These are phyloP conservation scores for Malassezia caprae DNA, from an alignment of 1,284 basidiomycete genomes.

Conservation along the genomic window DNA sequence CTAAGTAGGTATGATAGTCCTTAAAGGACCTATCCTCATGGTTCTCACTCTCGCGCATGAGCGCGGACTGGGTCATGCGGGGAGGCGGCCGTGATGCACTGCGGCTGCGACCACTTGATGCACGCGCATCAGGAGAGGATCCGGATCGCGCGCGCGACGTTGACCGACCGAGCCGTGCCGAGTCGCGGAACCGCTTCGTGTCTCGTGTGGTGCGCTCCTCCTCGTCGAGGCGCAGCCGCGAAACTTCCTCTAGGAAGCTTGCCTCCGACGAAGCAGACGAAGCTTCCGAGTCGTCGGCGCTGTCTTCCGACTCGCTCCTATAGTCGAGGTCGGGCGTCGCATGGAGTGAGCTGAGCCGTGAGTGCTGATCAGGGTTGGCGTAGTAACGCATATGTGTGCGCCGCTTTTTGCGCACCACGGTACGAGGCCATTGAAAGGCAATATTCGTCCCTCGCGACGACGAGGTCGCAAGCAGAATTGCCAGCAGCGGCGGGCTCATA, in stretches of 20 bases:
- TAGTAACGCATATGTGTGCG: conserved; percentile 39
- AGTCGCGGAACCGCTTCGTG: background rate
- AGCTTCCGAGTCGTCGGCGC: background rate
- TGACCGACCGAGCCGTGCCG: background rate
- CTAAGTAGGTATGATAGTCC: conserved; percentile 57
- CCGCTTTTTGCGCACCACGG: conserved; percentile 22
- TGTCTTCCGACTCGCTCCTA: conserved; percentile 7
- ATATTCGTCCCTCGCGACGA: conserved; percentile 37
- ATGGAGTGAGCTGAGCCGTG: conserved; percentile 1
- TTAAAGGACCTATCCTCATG: conserved; percentile 2
- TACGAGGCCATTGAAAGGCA: conserved; percentile 39
- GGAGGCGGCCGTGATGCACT: background rate
- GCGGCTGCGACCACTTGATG: background rate
- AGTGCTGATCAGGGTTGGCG: conserved; percentile 12
- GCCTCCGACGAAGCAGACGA: conserved; percentile 5
- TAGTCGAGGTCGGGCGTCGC: conserved; percentile 24
- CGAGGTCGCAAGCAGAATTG: conserved; percentile 38
- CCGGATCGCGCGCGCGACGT: background rate
- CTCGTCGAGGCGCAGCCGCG: conserved; percentile 20
- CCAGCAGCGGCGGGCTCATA: conserved; percentile 25
- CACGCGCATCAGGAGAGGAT: background rate
- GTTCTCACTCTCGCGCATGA: conserved; percentile 15
- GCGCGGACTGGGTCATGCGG: conserved; percentile 1
- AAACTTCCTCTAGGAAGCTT: conserved; percentile 24
- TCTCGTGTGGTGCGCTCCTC: conserved; percentile 16